A percentile compares a stretch with the other conserved stretches of the same genome.
Evolutionary conservation across 495 filamentous ascomycete genomes (phyloP).

Genomic region (Cryomyces antarcticus): DNA sequence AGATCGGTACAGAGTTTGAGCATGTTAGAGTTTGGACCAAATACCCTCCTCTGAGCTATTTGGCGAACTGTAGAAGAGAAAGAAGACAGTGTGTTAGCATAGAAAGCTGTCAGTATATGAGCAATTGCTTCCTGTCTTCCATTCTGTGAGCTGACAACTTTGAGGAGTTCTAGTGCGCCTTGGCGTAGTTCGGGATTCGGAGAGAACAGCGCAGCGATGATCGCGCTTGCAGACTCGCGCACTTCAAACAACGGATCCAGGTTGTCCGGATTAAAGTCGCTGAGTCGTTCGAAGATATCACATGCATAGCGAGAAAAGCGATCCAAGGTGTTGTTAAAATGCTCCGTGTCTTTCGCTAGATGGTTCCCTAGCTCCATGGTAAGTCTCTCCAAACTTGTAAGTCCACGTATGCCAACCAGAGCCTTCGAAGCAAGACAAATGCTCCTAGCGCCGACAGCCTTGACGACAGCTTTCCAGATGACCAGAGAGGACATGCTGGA

Average conservation of each 20-base stretch:
- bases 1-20: constrained; percentile 57
- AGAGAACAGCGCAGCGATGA: constrained; percentile 49
- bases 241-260: constrained; percentile 43
- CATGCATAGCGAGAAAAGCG: constrained; percentile 48
- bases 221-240: constrained; percentile 38
- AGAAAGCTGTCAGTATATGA: constrained; percentile 41
- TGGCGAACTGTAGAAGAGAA: constrained; percentile 38
- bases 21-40: constrained; percentile 46
- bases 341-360: constrained; percentile 30
- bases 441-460: constrained; percentile 41
- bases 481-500: constrained; percentile 39
- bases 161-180: constrained; percentile 59
- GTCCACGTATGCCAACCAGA: constrained; percentile 44
- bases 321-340: constrained; percentile 56
- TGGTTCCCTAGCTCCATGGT: constrained; percentile 27
- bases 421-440: constrained; percentile 45
- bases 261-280: constrained; percentile 45
- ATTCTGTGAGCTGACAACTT: constrained; percentile 50
- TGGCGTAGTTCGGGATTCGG: constrained; percentile 50
- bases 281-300: constrained; percentile 52
- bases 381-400: constrained; percentile 57
- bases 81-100: constrained; percentile 38
- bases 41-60: constrained; percentile 36
- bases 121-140: constrained; percentile 54
- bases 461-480: constrained; percentile 60